Conservation (phyloP, 2,329 filamentous ascomycete genomes). For the Monilinia vaccinii-corymbosi region DNA sequence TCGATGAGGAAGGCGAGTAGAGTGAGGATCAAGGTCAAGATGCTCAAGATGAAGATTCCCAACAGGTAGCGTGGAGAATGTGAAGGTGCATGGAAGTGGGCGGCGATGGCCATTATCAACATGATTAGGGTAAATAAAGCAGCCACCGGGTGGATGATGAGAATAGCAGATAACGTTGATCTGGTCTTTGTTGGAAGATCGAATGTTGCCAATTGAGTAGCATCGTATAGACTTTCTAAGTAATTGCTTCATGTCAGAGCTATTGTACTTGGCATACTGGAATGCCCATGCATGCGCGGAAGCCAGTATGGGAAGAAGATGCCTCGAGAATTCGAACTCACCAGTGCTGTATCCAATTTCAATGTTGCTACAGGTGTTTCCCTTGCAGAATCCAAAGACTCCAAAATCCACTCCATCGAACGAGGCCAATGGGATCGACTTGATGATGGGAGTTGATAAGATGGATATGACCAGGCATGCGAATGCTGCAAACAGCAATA, state of each 20-base stretch:
- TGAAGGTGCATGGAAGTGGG: constrained; percentile 79
- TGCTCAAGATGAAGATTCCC: constrained; percentile 72
- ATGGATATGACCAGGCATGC: constrained; percentile 76
- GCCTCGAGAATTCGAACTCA: constrained; percentile 32
- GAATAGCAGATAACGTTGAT: constrained; percentile 68
- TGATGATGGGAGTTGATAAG: constrained; percentile 84
- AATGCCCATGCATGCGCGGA: background rate
- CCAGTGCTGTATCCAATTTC: constrained; percentile 80
- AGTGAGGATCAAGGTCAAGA: constrained; percentile 75
- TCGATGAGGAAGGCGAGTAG: constrained; percentile 88
- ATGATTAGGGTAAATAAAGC: constrained; percentile 79
- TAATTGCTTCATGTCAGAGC: background rate
- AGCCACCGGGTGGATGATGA: constrained; percentile 89
- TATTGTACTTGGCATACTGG: background rate
- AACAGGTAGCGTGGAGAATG: constrained; percentile 88
- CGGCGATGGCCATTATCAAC: constrained; percentile 66
- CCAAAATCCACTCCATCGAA: constrained; percentile 75
- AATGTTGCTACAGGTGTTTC: constrained; percentile 56
- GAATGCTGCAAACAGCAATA: constrained; percentile 80
- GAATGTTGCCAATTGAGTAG: constrained; percentile 35
- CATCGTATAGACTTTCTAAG: constrained; percentile 23
- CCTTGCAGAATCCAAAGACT: constrained; percentile 81
- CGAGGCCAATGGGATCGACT: constrained; percentile 71
- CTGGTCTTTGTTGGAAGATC: constrained; percentile 45
- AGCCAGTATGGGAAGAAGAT: background rate